These are phyloP conservation scores for Pluteus cervinus DNA, from an alignment of 768 basidiomycete species.

Conservation along the genomic window DNA sequence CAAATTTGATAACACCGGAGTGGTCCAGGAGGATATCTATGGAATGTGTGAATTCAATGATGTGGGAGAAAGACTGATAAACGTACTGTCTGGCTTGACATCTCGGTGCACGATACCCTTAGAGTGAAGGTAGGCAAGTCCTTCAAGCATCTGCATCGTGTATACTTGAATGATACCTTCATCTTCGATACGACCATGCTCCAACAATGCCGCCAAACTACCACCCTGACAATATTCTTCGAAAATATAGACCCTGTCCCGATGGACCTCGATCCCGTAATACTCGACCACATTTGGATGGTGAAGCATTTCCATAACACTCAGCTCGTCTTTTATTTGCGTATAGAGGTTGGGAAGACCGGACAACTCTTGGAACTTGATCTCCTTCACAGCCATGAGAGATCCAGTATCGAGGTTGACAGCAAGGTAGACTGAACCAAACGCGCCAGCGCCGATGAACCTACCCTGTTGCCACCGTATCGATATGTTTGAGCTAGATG, in stretches of 20 bases:
- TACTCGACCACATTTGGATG: constrained; percentile 99
- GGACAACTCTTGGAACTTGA: constrained; percentile 91
- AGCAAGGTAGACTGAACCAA: constrained; percentile 98
- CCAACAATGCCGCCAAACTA: constrained; percentile 80
- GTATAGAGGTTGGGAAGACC: constrained; percentile 84
- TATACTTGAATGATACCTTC: constrained; percentile 94
- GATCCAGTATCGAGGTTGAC: constrained; percentile 94
- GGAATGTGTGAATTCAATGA: constrained; percentile 8
- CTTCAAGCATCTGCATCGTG: constrained; percentile 95
- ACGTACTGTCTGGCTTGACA: constrained; percentile 97
- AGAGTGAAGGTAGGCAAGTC: constrained; percentile 88
- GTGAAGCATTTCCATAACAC: constrained; percentile 96
- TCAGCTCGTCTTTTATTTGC: constrained; percentile 93
- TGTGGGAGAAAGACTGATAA: constrained; percentile 1
- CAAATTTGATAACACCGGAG: constrained; percentile 89
- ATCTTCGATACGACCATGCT: constrained; percentile 94
- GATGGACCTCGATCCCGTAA: constrained; percentile 97
- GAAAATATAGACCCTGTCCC: constrained; percentile 98
- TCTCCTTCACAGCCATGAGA: constrained; percentile 99
- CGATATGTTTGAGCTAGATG: constrained; percentile 92
- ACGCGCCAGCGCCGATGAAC: constrained; percentile 98
- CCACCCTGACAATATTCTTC: constrained; percentile 98
- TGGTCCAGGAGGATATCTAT: constrained; percentile 93
- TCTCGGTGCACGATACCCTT: constrained; percentile 93
- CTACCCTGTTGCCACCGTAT: constrained; percentile 98